Evolutionary conservation across 2,329 filamentous ascomycete genomes (phyloP), one percentile per base, ranked within the genome.

Genomic region (Phialemonium atrogriseum): DNA sequence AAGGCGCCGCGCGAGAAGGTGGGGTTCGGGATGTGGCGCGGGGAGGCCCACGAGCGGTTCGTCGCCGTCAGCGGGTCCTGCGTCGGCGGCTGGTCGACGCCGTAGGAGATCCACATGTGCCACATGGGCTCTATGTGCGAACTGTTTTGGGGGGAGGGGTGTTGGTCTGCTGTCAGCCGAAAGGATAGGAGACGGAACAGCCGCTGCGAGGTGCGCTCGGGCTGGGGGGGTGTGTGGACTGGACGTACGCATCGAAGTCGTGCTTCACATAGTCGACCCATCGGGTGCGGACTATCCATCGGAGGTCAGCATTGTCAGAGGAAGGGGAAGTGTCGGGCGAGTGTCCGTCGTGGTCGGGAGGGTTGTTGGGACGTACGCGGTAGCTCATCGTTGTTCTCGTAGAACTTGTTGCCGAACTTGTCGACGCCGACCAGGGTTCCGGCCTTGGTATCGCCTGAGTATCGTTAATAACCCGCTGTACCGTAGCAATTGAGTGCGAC

Each of bases 21-120:
- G 47, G 77, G 65, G 58, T 85, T 91, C 41, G 83, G 79, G 40
- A 78, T 66, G 51, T 89, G 55, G 64, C 71, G 70, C 35, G 70
- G 68, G 37, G 78, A 69, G 56, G 94, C 87, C 83, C 88, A 96
- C 22, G 68, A 58, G 40, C 86, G 74, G 24, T 43, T 38, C 16
- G 25, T 28, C 27, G 77, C 59, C 45, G 93, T 52, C 40, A 91
- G 58, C 32, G 78, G 65, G 56, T 98, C 91, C 51, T 81, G 61
- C 22, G 69, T 74, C 2, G 91, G 91, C 22, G 89, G 78, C 60
- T 84, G 83, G 60, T 96, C 87, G 49, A 94, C 80, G 62, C 79
- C 67, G 64, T 98, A 96, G 44, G 86, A 86, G 48, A 98, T 87
- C 91, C 91, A 98, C 18, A 84, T 86, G 64, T 96, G 91, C 91